These are phyloP conservation scores for Aurantiochytrium sp. DNA, from an alignment of 108 stramenopile species.

Conservation along the genomic window DNA sequence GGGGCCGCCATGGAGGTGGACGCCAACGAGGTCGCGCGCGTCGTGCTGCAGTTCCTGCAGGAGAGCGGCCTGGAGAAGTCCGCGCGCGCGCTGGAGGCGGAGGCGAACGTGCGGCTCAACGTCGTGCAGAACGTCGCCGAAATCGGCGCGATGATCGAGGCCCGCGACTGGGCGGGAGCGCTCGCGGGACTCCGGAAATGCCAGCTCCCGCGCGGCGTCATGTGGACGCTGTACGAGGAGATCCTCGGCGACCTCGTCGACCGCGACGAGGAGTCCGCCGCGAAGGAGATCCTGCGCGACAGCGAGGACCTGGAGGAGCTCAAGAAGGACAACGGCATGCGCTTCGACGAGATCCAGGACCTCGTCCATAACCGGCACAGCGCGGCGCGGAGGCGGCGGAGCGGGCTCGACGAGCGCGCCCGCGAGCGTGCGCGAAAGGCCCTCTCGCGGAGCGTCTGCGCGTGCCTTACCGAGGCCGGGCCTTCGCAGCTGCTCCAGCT, in stretches of 20 bases:
- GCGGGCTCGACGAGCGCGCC: neutral
- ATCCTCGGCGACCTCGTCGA: neutral
- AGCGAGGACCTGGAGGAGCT: neutral
- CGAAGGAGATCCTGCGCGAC: neutral
- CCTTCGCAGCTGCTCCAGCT: constrained; percentile 68
- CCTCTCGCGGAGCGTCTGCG: neutral
- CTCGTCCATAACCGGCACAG: neutral
- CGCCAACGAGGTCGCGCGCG: constrained; percentile 49
- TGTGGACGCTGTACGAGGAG: constrained; percentile 11
- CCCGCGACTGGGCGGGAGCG: neutral
- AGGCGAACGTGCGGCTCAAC: neutral
- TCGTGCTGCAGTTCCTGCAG: constrained; percentile 60
- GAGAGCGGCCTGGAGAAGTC: constrained; percentile 49
- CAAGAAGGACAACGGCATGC: neutral
- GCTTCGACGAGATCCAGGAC: neutral
- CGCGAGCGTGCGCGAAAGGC: neutral
- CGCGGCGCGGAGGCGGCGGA: neutral
- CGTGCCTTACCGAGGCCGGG: constrained; percentile 48
- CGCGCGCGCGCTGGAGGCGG: neutral
- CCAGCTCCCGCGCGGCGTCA: neutral
- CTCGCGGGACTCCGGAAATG: neutral
- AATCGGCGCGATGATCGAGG: neutral
- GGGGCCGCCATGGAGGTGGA: constrained; percentile 57
- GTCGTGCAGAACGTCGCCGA: neutral
- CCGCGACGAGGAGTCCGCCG: neutral